Conservation (phyloP, 495 filamentous ascomycete genomes). For the Penicillium odoratum region DNA sequence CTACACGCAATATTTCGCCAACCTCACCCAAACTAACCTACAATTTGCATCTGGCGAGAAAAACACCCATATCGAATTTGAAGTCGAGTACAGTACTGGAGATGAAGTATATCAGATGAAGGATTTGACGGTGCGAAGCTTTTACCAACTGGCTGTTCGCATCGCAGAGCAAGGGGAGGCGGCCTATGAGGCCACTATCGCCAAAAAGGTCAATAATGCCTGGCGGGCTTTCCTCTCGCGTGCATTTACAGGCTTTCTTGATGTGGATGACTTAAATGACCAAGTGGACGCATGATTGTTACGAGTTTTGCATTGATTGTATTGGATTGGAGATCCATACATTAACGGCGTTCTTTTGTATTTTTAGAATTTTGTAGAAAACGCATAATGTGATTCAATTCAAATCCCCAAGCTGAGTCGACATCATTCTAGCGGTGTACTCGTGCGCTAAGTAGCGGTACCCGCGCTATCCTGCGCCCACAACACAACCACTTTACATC, state of each 20-base stretch:
- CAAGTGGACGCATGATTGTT: slow-evolving; percentile 5
- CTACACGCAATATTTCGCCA: slow-evolving; percentile 91
- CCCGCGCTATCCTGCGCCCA: neutral
- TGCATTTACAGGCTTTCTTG: slow-evolving; percentile 75
- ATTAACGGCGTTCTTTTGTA: slow-evolving; percentile 6
- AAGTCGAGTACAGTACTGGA: slow-evolving; percentile 83
- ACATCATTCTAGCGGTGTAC: slow-evolving; percentile 29
- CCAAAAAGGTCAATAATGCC: slow-evolving; percentile 44
- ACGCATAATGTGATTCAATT: neutral
- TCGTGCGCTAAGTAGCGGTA: neutral
- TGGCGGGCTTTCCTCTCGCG: slow-evolving; percentile 78
- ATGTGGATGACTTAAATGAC: slow-evolving; percentile 55
- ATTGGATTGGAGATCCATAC: slow-evolving; percentile 9
- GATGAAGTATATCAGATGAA: slow-evolving; percentile 74
- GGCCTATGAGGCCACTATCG: slow-evolving; percentile 18
- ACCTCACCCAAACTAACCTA: slow-evolving; percentile 84
- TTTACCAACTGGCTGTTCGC: slow-evolving; percentile 71
- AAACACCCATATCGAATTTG: slow-evolving; percentile 67
- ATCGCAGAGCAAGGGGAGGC: slow-evolving; percentile 62
- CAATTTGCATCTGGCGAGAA: slow-evolving; percentile 36
- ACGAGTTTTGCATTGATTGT: slow-evolving; percentile 6
- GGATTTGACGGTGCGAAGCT: slow-evolving; percentile 84
- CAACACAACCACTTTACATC: neutral
- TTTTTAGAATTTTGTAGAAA: neutral
- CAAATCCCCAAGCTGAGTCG: slow-evolving; percentile 4